Evolutionary conservation across 768 basidiomycete genomes (phyloP), one percentile per base, ranked within the genome.

Genomic region (Vishniacozyma victoriae): DNA sequence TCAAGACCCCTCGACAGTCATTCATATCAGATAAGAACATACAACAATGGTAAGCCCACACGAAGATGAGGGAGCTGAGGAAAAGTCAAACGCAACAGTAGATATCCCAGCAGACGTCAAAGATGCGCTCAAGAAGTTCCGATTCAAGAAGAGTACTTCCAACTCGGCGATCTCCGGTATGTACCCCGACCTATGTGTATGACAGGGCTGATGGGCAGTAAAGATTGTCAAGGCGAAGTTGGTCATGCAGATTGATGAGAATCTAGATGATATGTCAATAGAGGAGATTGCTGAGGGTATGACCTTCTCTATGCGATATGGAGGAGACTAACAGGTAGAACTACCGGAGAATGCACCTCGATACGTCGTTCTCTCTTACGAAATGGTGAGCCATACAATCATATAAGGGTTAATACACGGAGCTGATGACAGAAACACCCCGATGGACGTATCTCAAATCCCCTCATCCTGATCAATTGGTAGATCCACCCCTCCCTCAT

Each of bases 231-330:
- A 87, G 76, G 72, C 76, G 33, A 77, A 82, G 60, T 78, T 92
- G 49, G 64, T 81, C 56, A 85, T 95, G 84, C 84, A 85, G 67
- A 83, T 87, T 61, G 85, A 82, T 25, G 86, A 89, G 46, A 81
- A 83, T 64, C 83, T 86, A 56, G 82, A 85, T 62, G 74, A 80
- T 51, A 83, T 87, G 51, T 78, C 77, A 46, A 80, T 90, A 48
- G 85, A 86, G 59, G 87, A 92, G 14, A 80, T 96, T 29, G 86
- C 80, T n/a, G 84, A 90, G 74, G 90, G 90, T 87, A 56, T 47
- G 64, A 29, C 36, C 41, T 48, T 40, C 26, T 35, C 48, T 42
- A 35, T 48, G 36, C 41, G 31, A 29, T 7, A 35, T 27, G 20
- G 50, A 43, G 22, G 36, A 44, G 25, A 9, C 39, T 13, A 41